phyloP scores from a whole-genome alignment of 1,284 basidiomycete genomes.

The Mycosarcoma mackinlayi region DNA sequence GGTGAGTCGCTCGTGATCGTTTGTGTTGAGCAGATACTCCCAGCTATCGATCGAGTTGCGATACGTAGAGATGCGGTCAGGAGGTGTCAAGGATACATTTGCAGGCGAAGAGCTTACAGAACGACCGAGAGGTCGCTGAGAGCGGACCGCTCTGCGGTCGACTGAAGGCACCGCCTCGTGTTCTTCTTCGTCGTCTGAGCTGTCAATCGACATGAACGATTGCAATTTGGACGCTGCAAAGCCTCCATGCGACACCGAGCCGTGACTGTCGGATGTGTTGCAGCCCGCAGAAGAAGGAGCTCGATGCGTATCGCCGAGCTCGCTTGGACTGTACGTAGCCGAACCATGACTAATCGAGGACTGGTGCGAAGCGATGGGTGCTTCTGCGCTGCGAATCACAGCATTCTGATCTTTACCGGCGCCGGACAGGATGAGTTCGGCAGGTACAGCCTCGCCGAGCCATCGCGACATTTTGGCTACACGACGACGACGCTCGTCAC shows the following conservation, averaged over 20 bases:
- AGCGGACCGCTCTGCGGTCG: background rate
- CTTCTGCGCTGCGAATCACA: constrained; percentile 24
- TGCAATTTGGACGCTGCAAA: constrained; percentile 15
- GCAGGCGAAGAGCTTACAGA: constrained; percentile 4
- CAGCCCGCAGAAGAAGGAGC: constrained; percentile 1
- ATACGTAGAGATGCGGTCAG: constrained; percentile 21
- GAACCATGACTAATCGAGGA: constrained; percentile 16
- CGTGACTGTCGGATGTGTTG: constrained; percentile 13
- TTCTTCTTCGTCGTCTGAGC: constrained; percentile 39
- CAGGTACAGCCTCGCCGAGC: constrained; percentile 55
- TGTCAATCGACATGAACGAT: constrained; percentile 54
- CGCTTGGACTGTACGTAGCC: constrained; percentile 5
- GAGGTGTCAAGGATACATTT: background rate
- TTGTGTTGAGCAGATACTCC: constrained; percentile 29
- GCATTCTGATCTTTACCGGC: constrained; percentile 5
- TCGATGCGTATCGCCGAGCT: background rate
- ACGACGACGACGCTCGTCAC: constrained; percentile 51
- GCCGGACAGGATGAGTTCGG: constrained; percentile 34
- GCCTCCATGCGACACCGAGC: constrained; percentile 21
- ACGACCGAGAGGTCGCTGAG: background rate
- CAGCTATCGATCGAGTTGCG: constrained; percentile 42
- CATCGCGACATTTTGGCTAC: constrained; percentile 58
- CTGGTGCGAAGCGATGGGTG: background rate
- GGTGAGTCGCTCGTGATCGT: constrained; percentile 20
- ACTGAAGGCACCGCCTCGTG: constrained; percentile 3